Conservation (phyloP, 108 stramenopile genomes). For the Craspedostauros australis region DNA sequence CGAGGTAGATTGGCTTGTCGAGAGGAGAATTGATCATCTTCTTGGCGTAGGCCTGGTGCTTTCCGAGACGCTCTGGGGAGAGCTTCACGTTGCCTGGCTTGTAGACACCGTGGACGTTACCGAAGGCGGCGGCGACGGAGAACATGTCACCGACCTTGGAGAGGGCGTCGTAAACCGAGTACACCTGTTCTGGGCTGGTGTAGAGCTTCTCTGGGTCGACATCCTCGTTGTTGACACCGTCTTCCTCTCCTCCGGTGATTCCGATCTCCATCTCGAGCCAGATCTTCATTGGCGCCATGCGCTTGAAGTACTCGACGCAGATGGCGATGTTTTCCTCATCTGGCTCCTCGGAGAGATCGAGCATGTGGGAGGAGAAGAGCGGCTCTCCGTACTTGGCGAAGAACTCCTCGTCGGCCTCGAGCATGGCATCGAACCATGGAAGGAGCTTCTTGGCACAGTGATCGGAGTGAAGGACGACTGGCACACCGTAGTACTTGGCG, state of each 20-base stretch:
- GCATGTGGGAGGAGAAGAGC: constrained; percentile 90
- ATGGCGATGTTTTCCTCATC: constrained; percentile 92
- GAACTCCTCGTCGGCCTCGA: constrained; percentile 90
- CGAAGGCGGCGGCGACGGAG: constrained; percentile 95
- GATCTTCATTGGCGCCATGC: constrained; percentile 89
- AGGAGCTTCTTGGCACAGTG: constrained; percentile 95
- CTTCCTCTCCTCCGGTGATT: constrained; percentile 98
- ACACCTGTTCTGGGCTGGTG: constrained; percentile 95
- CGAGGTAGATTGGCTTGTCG: constrained; percentile 88
- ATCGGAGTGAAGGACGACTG: constrained; percentile 95
- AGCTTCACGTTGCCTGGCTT: constrained; percentile 95
- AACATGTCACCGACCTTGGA: constrained; percentile 85
- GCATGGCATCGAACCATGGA: constrained; percentile 95
- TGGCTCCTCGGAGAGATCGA: constrained; percentile 89
- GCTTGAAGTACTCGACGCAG: constrained; percentile 91
- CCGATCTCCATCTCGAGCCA: constrained; percentile 99
- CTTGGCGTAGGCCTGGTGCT: constrained; percentile 86
- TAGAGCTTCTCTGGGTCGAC: constrained; percentile 95
- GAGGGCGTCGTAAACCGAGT: constrained; percentile 81
- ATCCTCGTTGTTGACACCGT: constrained; percentile 95
- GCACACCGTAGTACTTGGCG: constrained; percentile 94
- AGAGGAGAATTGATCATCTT: constrained; percentile 48
- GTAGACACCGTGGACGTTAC: constrained; percentile 97
- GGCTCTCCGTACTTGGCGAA: constrained; percentile 87
- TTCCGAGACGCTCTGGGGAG: constrained; percentile 73